Conservation (phyloP, 495 filamentous ascomycete genomes). For the Hypomontagnella submonticulosa region DNA sequence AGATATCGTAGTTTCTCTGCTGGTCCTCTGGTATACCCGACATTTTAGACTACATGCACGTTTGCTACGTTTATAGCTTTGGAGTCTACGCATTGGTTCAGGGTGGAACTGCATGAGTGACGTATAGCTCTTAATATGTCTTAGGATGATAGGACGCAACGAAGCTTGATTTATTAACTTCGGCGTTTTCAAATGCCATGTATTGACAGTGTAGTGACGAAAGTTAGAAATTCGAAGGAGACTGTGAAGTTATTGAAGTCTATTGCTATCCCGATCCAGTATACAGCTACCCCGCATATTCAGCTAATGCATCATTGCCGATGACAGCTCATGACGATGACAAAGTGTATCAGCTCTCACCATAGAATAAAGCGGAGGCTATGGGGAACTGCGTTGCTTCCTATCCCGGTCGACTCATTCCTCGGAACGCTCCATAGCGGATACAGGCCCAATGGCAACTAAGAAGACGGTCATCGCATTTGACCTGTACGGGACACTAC, state of each 20-base stretch:
- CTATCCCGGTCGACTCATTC: conserved; percentile 19
- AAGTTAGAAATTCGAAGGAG: no score
- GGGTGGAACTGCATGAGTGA: no score
- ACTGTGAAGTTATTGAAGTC: not conserved
- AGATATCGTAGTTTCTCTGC: conserved; percentile 70
- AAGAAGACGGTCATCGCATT: conserved; percentile 70
- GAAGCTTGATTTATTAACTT: not conserved
- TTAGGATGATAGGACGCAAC: not conserved
- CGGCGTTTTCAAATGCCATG: not conserved
- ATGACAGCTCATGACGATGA: conserved; percentile 20
- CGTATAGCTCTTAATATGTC: no score
- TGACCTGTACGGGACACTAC: conserved; percentile 79
- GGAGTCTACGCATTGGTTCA: no score
- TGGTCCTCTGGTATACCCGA: conserved; percentile 36
- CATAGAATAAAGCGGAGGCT: conserved; percentile 3
- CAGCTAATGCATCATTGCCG: conserved; percentile 8
- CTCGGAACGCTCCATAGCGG: conserved; percentile 8
- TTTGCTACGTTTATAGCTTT: not conserved
- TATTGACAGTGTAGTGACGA: no score
- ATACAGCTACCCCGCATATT: conserved; percentile 40
- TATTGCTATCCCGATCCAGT: conserved; percentile 26
- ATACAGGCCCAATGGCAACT: conserved; percentile 28
- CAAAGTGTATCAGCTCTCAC: conserved; percentile 3
- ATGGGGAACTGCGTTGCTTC: not conserved
- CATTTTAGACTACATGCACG: not conserved